Evolutionary conservation across 2,329 filamentous ascomycete species (phyloP), one percentile per base, ranked within the genome.

Genomic region (Xylaria polymorpha): DNA sequence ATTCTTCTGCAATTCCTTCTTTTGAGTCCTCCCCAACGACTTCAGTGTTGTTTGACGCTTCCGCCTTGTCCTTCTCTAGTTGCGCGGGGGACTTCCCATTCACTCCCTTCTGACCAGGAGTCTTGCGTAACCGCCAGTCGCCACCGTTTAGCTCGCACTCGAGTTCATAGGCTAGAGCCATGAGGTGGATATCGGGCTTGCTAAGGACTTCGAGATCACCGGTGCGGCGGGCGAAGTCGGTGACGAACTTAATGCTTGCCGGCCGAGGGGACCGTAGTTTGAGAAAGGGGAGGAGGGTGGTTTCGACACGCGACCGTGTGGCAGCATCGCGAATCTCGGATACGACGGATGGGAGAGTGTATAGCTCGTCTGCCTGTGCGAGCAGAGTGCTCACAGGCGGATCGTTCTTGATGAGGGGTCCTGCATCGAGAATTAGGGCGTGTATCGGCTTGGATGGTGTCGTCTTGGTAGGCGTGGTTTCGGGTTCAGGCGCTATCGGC

Each of bases 141-240:
- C 94, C 94, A n/a, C 90, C 89, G 78, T 97, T 97, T 67, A 91
- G 85, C 83, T 98, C 94, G 76, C 93, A 92, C 76, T 98, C 95
- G n/a, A 98, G 79, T 79, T 99, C 96, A 79, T 98, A 98, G 0
- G 94, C 92, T 65, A 99, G 84, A 9, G 95, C 96, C 77, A 98
- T 84, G 48, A 99, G 87, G 74, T 97, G 92, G 69, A 98, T 84
- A 89, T 99, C 96, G 1, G 94, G 92, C 77, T 87, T 90, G 81
- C 94, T 98, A 67, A 99, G 83, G 0, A 98, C 95, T 12, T 92
- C 88, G 71, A 94, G 86, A 80, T 99, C 96, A 64, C 96, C 96
- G 0, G 96, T 98, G 79, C 90, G 92, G 64, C 93, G 88, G 53
- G 96, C 93, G 83, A 98, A 98, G 67, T 93, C 92, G 58, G 89